phyloP scores from a whole-genome alignment of 2,329 filamentous ascomycete species.

The Orbilia javanica region DNA sequence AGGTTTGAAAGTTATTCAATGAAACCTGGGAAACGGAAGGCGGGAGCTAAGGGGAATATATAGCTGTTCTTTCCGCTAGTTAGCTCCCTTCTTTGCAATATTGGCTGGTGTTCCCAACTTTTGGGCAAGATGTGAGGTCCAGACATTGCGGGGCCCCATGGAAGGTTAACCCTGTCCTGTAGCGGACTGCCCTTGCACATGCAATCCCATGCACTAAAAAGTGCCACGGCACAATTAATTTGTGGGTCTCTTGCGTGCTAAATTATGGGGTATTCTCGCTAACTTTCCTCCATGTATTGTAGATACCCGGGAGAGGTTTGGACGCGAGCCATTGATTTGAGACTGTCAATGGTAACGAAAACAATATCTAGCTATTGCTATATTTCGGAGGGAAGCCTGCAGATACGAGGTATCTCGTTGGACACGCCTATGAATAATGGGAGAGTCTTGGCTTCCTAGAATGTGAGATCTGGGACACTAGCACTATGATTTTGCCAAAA shows the following conservation, averaged over 20 bases:
- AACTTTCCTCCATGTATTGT: no score
- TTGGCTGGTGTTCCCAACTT: neutral
- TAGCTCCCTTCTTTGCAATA: neutral
- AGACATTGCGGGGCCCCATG: neutral
- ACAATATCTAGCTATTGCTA: no score
- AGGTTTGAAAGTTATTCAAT: neutral
- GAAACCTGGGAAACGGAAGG: neutral
- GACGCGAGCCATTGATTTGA: neutral
- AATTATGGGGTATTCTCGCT: neutral
- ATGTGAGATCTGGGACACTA: no score
- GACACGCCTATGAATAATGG: no score
- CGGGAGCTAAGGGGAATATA: constrained; percentile 14
- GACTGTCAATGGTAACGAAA: neutral
- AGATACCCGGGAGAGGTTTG: neutral
- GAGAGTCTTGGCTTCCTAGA: no score
- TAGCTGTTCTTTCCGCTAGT: neutral
- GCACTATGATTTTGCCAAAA: no score
- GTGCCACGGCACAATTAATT: constrained; percentile 19
- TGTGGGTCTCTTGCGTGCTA: neutral
- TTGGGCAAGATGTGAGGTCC: neutral
- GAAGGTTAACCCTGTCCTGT: neutral
- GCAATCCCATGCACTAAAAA: neutral
- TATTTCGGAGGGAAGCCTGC: neutral
- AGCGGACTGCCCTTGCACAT: neutral
- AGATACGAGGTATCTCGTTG: no score